Conservation (phyloP, 2,329 filamentous ascomycete genomes). For the Trichophyton verrucosum region DNA sequence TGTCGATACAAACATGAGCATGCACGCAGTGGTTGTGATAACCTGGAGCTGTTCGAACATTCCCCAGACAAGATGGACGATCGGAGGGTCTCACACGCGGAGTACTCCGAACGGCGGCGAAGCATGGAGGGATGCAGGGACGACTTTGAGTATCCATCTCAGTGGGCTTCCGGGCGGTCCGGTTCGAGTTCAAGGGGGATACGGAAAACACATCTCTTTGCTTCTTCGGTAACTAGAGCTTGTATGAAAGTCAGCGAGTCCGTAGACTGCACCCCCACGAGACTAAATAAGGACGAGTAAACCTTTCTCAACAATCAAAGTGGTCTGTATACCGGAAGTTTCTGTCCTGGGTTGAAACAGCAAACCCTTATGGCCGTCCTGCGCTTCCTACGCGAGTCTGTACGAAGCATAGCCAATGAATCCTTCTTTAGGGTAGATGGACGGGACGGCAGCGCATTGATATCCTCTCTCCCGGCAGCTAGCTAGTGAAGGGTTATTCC, state of each 20-base stretch:
- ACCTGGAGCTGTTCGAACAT: too few relatives aligned
- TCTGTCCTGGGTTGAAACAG: too few relatives aligned
- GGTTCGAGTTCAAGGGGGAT: neutral
- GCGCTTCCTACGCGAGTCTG: neutral
- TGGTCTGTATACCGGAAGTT: too few relatives aligned
- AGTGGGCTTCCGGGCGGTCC: neutral
- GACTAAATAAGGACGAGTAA: neutral
- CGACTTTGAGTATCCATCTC: neutral
- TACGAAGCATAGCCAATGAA: neutral
- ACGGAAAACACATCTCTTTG: neutral
- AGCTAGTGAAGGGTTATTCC: neutral
- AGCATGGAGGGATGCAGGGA: neutral
- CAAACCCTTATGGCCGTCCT: neutral
- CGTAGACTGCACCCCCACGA: neutral
- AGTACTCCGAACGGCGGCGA: too few relatives aligned
- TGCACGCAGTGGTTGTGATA: too few relatives aligned
- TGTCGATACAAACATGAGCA: too few relatives aligned
- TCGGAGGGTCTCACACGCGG: too few relatives aligned
- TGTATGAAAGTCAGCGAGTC: neutral
- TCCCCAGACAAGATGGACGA: too few relatives aligned
- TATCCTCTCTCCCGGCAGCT: neutral
- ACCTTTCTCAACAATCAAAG: neutral
- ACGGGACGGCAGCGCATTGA: neutral
- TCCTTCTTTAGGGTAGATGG: neutral
- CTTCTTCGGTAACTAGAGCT: neutral